Evolutionary conservation across 352 stramenopile genomes (phyloP), one percentile per base, ranked within the genome.

Genomic region (Elongisporangium senticosum): DNA sequence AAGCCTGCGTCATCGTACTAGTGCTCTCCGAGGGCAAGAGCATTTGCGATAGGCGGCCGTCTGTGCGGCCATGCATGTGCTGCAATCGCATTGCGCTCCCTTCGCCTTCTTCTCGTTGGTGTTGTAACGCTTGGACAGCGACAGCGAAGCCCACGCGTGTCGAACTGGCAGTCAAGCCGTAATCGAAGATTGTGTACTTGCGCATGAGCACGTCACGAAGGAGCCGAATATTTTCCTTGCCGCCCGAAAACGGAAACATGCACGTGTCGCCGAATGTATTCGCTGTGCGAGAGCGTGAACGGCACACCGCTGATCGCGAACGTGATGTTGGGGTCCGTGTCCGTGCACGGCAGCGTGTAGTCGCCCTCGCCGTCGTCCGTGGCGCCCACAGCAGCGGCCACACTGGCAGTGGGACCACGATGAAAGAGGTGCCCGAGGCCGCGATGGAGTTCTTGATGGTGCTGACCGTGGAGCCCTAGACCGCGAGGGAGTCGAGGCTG

Each of bases 201-300:
- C 91, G 80, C 87, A 98, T 98, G 75, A 98, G 98, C 37, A 97
- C 84, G 63, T 98, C 93, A 47, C 94, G 96, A 52, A 99, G 82
- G 60, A 92, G 89, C 82, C 82, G 89, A 33, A 89, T 39, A 40
- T 79, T 77, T 8, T 77, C 77, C 51, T 98, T 94, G 49, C 98
- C 91, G 63, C 87, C 95, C 97, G 64, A 99, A 97, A n/a, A 90
- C 96, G 64, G n/a, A n/a, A 98, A 98, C 3, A 99, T 72, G 73
- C 96, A 99, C 40, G 90, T 83, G 8, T 74, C 71, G 11, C 85
- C 86, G 23, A 26, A 26, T 17, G 69, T 98, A 97, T 59, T 98
- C 85, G 22, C 95, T 76, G 68, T 96, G 88, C 37, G 83, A 85
- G 39, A 99, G 81, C 49, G 80, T 90, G 66, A 96, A 98, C 49